Conservation (phyloP, 768 basidiomycete genomes). For the Galerina marginata region DNA sequence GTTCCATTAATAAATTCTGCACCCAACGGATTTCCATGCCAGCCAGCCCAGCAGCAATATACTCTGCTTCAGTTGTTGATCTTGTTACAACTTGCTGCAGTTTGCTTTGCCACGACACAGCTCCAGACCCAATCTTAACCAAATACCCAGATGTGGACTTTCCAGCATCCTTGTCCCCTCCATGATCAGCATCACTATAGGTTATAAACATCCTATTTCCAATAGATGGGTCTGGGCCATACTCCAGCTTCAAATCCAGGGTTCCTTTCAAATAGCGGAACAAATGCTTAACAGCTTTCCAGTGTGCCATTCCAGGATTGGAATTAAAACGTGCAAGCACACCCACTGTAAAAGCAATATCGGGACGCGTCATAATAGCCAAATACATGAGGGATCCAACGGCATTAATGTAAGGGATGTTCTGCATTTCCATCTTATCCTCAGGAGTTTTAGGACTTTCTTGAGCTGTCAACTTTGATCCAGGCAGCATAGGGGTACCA, state of each 20-base stretch:
- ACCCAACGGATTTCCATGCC: slow-evolving; percentile 38
- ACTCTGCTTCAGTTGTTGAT: slow-evolving; percentile 48
- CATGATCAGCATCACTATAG: slow-evolving; percentile 36
- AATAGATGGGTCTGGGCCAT: neutral
- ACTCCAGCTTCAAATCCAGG: too few relatives aligned
- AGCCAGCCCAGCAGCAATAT: slow-evolving; percentile 37
- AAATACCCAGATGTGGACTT: slow-evolving; percentile 43
- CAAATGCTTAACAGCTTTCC: too few relatives aligned
- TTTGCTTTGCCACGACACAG: slow-evolving; percentile 42
- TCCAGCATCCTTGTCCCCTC: slow-evolving; percentile 30
- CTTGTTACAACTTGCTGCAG: slow-evolving; percentile 44
- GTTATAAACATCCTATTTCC: slow-evolving; percentile 18
- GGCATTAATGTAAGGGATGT: too few relatives aligned
- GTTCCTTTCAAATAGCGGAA: too few relatives aligned
- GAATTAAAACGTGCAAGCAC: too few relatives aligned
- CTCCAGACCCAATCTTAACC: slow-evolving; percentile 38
- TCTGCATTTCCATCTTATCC: slow-evolving; percentile 27
- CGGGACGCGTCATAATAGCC: too few relatives aligned
- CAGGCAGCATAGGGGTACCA: slow-evolving; percentile 36
- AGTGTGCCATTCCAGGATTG: too few relatives aligned
- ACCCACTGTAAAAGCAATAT: too few relatives aligned
- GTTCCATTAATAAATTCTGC: slow-evolving; percentile 32
- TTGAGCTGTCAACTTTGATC: slow-evolving; percentile 22
- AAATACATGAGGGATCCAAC: too few relatives aligned
- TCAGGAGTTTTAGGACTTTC: slow-evolving; percentile 25